phyloP scores from a whole-genome alignment of 192 early-diverging fungal genomes.

The Geosiphon pyriformis region DNA sequence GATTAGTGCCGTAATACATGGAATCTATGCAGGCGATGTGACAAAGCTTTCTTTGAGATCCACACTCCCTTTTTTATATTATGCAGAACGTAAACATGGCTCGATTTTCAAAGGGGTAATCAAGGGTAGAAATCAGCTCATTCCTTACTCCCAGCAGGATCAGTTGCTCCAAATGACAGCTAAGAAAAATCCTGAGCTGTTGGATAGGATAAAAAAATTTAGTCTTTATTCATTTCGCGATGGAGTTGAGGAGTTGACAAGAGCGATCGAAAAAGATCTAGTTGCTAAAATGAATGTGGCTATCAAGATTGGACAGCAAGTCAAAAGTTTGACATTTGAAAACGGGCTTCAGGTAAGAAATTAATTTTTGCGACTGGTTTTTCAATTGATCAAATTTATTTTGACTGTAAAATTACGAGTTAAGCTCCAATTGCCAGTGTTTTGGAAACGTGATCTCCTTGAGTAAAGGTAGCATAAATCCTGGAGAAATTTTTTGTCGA shows the following conservation, averaged over 20 bases:
- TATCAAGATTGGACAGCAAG: slow-evolving; percentile 41
- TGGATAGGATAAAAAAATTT: slow-evolving; percentile 41
- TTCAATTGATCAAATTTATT: no score
- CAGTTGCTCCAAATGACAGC: background rate
- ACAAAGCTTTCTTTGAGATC: slow-evolving; percentile 70
- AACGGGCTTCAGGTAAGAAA: slow-evolving; percentile 36
- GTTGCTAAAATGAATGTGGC: slow-evolving; percentile 48
- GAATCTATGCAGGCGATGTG: slow-evolving; percentile 89
- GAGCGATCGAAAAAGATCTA: slow-evolving; percentile 52
- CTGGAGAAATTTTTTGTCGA: no score
- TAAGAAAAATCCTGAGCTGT: slow-evolving; percentile 12
- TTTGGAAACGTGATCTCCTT: no score
- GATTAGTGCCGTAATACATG: slow-evolving; percentile 85
- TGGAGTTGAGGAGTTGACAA: slow-evolving; percentile 68
- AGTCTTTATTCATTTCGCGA: slow-evolving; percentile 81
- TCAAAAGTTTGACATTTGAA: slow-evolving; percentile 38
- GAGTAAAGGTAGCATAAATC: no score
- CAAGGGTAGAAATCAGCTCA: slow-evolving; percentile 26
- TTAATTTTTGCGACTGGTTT: no score
- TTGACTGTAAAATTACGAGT: no score
- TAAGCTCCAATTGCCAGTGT: no score
- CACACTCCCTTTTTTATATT: slow-evolving; percentile 66
- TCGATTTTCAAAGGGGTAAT: slow-evolving; percentile 48
- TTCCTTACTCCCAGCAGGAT: background rate
- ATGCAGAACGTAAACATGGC: slow-evolving; percentile 57